phyloP scores from a whole-genome alignment of 2,329 filamentous ascomycete genomes.

The Daldinia sp. region DNA sequence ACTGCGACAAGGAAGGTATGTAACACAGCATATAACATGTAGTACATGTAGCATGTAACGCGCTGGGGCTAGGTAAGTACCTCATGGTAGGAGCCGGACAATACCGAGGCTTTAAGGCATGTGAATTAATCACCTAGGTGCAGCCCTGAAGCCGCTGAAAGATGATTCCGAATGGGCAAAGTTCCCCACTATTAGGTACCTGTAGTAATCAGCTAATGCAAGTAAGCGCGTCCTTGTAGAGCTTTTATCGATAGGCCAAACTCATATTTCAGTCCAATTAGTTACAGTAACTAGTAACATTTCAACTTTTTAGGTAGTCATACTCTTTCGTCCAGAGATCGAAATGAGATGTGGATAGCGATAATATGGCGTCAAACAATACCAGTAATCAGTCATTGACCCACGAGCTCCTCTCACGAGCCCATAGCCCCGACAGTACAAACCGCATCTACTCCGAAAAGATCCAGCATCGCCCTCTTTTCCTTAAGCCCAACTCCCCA shows the following conservation, averaged over 20 bases:
- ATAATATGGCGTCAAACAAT: constrained; percentile 53
- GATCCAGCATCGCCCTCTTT: constrained; percentile 83
- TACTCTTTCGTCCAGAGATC: background rate
- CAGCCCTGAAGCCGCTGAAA: background rate
- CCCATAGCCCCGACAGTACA: constrained; percentile 80
- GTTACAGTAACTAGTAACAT: background rate
- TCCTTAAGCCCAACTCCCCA: constrained; percentile 81
- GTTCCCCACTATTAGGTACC: constrained; percentile 3
- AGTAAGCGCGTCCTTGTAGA: background rate
- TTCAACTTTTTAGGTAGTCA: background rate
- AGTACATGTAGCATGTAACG: background rate
- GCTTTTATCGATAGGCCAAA: constrained; percentile 2
- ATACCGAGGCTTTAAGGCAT: constrained; percentile 44
- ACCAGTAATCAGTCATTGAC: constrained; percentile 58
- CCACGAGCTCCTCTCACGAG: constrained; percentile 77
- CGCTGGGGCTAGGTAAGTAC: background rate
- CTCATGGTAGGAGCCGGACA: background rate
- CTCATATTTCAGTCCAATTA: background rate
- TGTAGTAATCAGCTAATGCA: background rate
- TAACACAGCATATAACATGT: background rate
- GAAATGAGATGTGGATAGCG: background rate
- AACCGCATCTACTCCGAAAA: constrained; percentile 82
- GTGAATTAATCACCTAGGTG: constrained; percentile 27
- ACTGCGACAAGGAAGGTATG: background rate
- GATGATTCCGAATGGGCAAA: background rate